A percentile compares a stretch with the other conserved stretches of the same genome.
phyloP scores from a whole-genome alignment of 345 rosid genomes.

The Alliaria petiolata region DNA sequence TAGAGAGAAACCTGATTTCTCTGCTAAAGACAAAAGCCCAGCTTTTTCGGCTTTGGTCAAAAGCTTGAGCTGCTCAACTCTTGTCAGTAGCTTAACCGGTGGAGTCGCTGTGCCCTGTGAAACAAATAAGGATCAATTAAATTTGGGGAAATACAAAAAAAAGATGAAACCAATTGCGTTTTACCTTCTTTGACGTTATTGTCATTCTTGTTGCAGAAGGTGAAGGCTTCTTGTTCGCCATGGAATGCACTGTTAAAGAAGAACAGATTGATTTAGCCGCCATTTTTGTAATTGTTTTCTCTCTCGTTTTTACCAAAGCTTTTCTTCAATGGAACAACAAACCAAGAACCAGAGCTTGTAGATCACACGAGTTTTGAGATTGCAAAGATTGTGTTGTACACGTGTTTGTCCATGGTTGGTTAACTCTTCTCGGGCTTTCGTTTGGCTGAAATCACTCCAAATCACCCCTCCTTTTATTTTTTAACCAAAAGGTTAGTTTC shows the following conservation, averaged over 20 bases:
- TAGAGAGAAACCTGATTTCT: conserved; percentile 77
- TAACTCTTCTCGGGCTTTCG: background rate
- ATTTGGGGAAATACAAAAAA: background rate
- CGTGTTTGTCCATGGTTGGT: conserved; percentile 21
- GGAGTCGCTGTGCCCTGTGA: conserved; percentile 19
- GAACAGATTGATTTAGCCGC: conserved; percentile 37
- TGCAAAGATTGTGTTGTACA: conserved; percentile 25
- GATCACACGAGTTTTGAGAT: conserved; percentile 15
- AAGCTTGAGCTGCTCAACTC: conserved; percentile 90
- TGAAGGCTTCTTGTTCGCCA: conserved; percentile 70
- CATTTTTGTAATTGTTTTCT: conserved; percentile 25
- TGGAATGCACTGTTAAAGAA: conserved; percentile 43
- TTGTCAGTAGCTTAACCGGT: conserved; percentile 74
- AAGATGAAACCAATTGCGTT: background rate
- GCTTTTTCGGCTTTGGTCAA: conserved; percentile 89
- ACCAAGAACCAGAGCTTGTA: conserved; percentile 4
- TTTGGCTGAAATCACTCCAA: conserved; percentile 20
- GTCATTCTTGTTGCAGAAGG: conserved; percentile 49
- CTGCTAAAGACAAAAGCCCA: conserved; percentile 83
- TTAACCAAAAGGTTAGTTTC: conserved; percentile 14
- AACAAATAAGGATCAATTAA: background rate
- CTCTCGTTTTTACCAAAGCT: conserved; percentile 2
- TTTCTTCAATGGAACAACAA: background rate
- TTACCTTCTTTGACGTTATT: conserved; percentile 51
- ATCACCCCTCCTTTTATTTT: background rate